A percentile compares a stretch with the other conserved stretches of the same genome.
phyloP scores from a whole-genome alignment of 73 alveolate species.

The Paramecium bursaria region DNA sequence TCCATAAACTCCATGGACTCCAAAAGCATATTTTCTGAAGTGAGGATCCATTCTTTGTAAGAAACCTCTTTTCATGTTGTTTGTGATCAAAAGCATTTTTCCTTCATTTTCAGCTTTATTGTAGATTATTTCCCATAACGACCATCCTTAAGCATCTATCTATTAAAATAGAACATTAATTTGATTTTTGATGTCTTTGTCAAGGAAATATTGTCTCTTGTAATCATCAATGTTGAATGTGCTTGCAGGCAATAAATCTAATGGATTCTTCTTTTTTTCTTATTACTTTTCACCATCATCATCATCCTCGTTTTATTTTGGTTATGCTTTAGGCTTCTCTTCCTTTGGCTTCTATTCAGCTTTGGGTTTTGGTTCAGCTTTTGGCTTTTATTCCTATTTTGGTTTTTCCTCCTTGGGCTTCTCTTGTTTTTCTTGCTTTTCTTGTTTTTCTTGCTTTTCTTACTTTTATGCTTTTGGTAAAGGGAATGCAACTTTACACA shows the following conservation, averaged over 20 bases:
- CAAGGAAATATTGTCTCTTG: slow-evolving; percentile 66
- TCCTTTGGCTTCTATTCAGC: slow-evolving; percentile 49
- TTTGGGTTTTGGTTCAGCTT: slow-evolving; percentile 58
- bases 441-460: slow-evolving; percentile 67
- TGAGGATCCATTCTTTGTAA: slow-evolving; percentile 86
- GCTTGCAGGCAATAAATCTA: slow-evolving; percentile 74
- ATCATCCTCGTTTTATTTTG: slow-evolving; percentile 10
- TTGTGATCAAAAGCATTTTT: slow-evolving; percentile 71
- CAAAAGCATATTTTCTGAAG: slow-evolving; percentile 80
- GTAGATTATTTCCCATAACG: slow-evolving; percentile 73
- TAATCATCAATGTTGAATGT: slow-evolving; percentile 70
- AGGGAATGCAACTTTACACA: slow-evolving; percentile 36
- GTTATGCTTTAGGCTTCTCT: slow-evolving; percentile 21
- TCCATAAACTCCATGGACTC: slow-evolving; percentile 88
- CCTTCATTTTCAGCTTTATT: slow-evolving; percentile 92
- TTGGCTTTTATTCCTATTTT: slow-evolving; percentile 30
- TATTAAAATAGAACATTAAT: slow-evolving; percentile 64
- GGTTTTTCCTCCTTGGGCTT: slow-evolving; percentile 60
- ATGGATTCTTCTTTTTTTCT: slow-evolving; percentile 41
- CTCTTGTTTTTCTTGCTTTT: slow-evolving; percentile 66
- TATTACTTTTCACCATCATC: too few species aligned
- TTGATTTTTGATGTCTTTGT: slow-evolving; percentile 57
- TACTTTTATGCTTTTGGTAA: slow-evolving; percentile 26
- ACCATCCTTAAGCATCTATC: slow-evolving; percentile 66
- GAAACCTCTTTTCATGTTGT: slow-evolving; percentile 88